Evolutionary conservation across 345 rosid species (phyloP).

Genomic region (Citrus maxima): DNA sequence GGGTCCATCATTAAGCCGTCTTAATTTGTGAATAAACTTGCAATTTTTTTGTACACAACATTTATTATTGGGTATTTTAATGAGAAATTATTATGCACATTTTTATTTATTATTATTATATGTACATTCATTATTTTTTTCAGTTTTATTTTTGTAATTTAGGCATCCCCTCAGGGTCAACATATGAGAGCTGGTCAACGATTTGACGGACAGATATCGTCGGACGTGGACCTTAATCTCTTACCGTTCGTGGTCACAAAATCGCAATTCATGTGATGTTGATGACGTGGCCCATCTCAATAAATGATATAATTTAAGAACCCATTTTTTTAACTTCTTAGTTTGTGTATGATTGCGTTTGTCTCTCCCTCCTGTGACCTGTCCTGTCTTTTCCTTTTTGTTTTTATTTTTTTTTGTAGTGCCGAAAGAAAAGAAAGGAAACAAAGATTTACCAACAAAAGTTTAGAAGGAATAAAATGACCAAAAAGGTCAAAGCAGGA

Average conservation of each 20-base stretch:
- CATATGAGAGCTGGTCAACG: conserved; percentile 14
- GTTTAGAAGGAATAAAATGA: background rate
- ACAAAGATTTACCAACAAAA: background rate
- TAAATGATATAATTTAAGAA: background rate
- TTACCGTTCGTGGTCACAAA: too few relatives aligned
- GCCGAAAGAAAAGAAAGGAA: background rate
- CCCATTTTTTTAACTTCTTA: background rate
- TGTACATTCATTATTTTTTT: background rate
- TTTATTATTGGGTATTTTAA: too few relatives aligned
- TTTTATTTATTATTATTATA: too few relatives aligned
- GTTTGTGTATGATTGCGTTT: conserved; percentile 3
- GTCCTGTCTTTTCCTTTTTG: too few relatives aligned
- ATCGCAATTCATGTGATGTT: too few relatives aligned
- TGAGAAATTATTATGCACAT: too few relatives aligned
- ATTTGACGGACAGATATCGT: conserved; percentile 13
- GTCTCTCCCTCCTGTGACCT: background rate
- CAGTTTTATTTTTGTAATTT: background rate
- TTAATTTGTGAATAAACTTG: background rate
- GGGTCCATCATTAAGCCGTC: background rate
- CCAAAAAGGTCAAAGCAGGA: background rate
- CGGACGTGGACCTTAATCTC: background rate
- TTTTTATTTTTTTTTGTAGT: background rate
- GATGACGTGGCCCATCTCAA: background rate
- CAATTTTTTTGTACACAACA: background rate
- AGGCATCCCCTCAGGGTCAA: background rate